A percentile compares a stretch with the other conserved stretches of the same genome.
phyloP scores from a whole-genome alignment of 1,284 basidiomycete species.

The Cystobasidium sp. region DNA sequence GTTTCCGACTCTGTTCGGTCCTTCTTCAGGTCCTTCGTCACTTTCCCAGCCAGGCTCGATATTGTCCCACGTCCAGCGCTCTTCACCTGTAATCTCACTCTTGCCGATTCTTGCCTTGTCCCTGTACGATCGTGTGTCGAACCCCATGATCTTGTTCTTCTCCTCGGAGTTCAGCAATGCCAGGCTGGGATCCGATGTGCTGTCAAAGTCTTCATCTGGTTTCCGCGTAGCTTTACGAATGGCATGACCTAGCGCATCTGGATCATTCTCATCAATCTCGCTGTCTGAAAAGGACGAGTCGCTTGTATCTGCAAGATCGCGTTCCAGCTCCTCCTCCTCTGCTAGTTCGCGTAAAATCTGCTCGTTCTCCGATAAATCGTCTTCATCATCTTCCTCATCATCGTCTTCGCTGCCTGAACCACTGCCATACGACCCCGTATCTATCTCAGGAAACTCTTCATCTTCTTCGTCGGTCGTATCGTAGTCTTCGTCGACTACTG shows the following conservation, averaged over 20 bases:
- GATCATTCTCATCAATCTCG: slow-evolving; percentile 39
- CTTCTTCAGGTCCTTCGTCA: slow-evolving; percentile 42
- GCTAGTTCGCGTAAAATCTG: slow-evolving; percentile 56
- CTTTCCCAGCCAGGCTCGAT: slow-evolving; percentile 44
- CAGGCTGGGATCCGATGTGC: not conserved
- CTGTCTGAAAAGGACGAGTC: slow-evolving; percentile 49
- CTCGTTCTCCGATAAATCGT: slow-evolving; percentile 58
- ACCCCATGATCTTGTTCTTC: slow-evolving; percentile 54
- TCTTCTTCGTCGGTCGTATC: slow-evolving; percentile 43
- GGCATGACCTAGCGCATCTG: slow-evolving; percentile 46
- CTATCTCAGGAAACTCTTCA: slow-evolving; percentile 60
- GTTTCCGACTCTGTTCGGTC: slow-evolving; percentile 86
- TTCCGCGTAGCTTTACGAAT: slow-evolving; percentile 55
- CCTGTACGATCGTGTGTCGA: slow-evolving; percentile 55
- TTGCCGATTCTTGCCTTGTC: slow-evolving; percentile 60
- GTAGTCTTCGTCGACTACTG: slow-evolving; percentile 49
- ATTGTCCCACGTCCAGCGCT: slow-evolving; percentile 81
- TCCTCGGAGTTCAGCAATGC: slow-evolving; percentile 7
- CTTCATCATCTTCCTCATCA: slow-evolving; percentile 50
- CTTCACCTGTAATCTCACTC: slow-evolving; percentile 82
- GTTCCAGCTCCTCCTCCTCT: slow-evolving; percentile 57
- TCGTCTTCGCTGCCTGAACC: slow-evolving; percentile 62
- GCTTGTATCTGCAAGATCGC: slow-evolving; percentile 51
- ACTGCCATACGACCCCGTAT: slow-evolving; percentile 57
- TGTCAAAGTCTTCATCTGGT: slow-evolving; percentile 55